Conservation (phyloP, 1,139 yeast species). For the Candida albicans region DNA sequence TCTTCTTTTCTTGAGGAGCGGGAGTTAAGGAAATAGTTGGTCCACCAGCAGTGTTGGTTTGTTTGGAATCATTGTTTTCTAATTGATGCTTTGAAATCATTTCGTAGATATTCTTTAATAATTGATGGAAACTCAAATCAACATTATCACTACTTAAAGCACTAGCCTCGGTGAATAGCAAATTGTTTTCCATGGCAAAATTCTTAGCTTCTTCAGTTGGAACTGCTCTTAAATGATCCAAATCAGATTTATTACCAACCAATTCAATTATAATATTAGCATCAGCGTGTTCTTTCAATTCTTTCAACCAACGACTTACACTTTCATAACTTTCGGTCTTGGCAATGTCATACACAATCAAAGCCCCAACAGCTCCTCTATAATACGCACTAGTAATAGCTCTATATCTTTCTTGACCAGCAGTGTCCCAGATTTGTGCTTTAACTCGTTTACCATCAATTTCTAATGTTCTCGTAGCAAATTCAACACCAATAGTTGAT, state of each 20-base stretch:
- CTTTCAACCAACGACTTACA: conserved; percentile 93
- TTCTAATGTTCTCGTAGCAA: conserved; percentile 93
- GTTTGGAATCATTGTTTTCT: conserved; percentile 52
- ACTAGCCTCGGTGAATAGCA: conserved; percentile 95
- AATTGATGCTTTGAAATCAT: conserved; percentile 86
- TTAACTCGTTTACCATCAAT: conserved; percentile 94
- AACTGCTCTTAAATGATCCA: conserved; percentile 93
- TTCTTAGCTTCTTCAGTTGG: conserved; percentile 97
- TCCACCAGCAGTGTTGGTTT: conserved; percentile 51
- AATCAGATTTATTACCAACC: conserved; percentile 85
- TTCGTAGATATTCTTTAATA: conserved; percentile 88
- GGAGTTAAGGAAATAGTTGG: conserved; percentile 94
- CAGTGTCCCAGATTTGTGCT: conserved; percentile 99
- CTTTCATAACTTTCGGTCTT: conserved; percentile 92
- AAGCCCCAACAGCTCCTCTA: conserved; percentile 97
- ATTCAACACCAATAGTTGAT: conserved; percentile 96
- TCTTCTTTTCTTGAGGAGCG: conserved; percentile 78
- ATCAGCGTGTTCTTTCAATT: conserved; percentile 94
- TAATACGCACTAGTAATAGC: conserved; percentile 97
- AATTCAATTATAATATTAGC: conserved; percentile 94
- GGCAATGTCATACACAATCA: conserved; percentile 92
- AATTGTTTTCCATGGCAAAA: conserved; percentile 90
- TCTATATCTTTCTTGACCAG: conserved; percentile 97
- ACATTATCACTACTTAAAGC: conserved; percentile 95
- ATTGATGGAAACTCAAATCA: conserved; percentile 89